These are phyloP conservation scores for Leccinum aurantiacum DNA, from an alignment of 768 basidiomycete species.

Conservation along the genomic window DNA sequence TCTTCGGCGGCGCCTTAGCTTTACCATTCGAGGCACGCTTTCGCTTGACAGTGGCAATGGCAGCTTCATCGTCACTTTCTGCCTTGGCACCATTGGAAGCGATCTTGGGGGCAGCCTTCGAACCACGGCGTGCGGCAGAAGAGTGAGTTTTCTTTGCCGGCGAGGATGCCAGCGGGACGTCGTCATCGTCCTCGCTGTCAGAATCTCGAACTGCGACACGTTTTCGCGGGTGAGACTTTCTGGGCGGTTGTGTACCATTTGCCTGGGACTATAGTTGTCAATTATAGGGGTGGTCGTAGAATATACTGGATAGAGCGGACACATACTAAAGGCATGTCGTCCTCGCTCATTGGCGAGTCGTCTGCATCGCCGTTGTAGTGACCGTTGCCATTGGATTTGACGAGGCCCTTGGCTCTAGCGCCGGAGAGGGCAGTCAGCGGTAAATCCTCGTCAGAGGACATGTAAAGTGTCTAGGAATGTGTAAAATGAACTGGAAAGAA, in stretches of 20 bases:
- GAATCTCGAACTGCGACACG: constrained; percentile 53
- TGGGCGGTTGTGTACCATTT: constrained; percentile 43
- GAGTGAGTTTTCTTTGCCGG: constrained; percentile 53
- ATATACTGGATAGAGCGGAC: constrained; percentile 3
- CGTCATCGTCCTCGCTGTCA: constrained; percentile 67
- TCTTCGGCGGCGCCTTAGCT: constrained; percentile 56
- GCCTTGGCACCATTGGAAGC: constrained; percentile 40
- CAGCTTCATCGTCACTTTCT: constrained; percentile 43
- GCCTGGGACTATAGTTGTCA: constrained; percentile 51
- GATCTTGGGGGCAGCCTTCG: constrained; percentile 34
- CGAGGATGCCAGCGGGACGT: constrained; percentile 70
- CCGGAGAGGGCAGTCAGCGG: constrained; percentile 44
- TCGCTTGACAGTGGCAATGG: constrained; percentile 44
- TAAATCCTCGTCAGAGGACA: constrained; percentile 61
- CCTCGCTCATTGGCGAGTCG: constrained; percentile 61
- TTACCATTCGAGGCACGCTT: constrained; percentile 47
- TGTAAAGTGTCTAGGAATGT: constrained; percentile 34
- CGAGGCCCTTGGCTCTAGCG: constrained; percentile 43
- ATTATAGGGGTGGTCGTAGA: constrained; percentile 22
- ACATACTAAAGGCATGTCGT: constrained; percentile 70
- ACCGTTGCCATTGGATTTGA: constrained; percentile 46
- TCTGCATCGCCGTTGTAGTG: constrained; percentile 38
- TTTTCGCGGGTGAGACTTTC: constrained; percentile 42
- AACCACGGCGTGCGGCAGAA: constrained; percentile 41
- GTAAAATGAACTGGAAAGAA: constrained; percentile 9